Evolutionary conservation across 2,329 filamentous ascomycete species (phyloP), one percentile per base, ranked within the genome.

Genomic region (Botrytis cinerea): DNA sequence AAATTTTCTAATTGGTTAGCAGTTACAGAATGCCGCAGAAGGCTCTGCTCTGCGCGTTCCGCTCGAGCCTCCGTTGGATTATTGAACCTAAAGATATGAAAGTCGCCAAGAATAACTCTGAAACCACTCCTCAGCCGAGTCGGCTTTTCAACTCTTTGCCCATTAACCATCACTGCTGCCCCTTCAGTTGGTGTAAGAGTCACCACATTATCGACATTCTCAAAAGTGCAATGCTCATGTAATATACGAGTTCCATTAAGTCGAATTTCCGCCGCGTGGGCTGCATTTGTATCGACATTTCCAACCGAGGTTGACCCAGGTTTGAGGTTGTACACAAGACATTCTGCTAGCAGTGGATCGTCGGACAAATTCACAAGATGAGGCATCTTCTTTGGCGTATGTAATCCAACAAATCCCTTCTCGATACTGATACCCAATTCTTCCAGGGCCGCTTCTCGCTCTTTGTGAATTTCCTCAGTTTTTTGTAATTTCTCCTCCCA

Each of bases 341-440:
- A 99, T 84, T 99, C 96, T 8, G 95, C 95, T 62, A 99, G 87
- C 46, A 99, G 86, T 14, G 96, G 96, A 80, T 96, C 93, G 81
- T 96, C 93, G n/a, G 95, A 98, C 78, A 99, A 84, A 82, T 99
- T 99, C 83, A 99, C 96, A 83, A 99, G 84, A 89, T 99, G 96
- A 14, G 96, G 96, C 93, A 98, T 99, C 84, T 98, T 98, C 85
- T 99, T 99, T 0, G 96, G 96, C 32, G 95, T 98, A 74, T 94
- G 95, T 75, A 99, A 85, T 22, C 96, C 96, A 75, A 99, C 91
- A 80, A 98, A 98, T 10, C 96, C 96, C 82, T 99, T 99, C 81
- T 99, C 96, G 77, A 99, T 99, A 82, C 95, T 98, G 83, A 99
- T 98, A 77, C 96, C 96, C 61, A 99, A 88, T 82, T 99, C 96